These are phyloP conservation scores for Parafenestella ontariensis DNA, from an alignment of 2,329 filamentous ascomycete species.

Conservation along the genomic window DNA sequence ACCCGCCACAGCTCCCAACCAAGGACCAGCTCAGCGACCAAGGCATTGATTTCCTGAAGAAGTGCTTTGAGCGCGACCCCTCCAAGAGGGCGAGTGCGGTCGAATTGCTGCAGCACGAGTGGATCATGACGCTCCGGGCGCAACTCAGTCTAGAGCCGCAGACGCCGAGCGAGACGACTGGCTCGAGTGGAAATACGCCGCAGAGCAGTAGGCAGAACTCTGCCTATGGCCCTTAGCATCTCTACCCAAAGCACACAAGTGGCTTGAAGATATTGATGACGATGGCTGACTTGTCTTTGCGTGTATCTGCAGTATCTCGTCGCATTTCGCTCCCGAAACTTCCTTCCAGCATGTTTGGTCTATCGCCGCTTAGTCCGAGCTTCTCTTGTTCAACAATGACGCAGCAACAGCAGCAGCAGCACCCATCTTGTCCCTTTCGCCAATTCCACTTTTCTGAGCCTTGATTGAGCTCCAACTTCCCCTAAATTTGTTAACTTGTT, in stretches of 20 bases:
- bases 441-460: conserved; percentile 19
- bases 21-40: conserved; percentile 81
- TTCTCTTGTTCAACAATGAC: not conserved
- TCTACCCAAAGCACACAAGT: not conserved
- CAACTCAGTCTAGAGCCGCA: conserved; percentile 57
- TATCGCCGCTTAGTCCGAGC: not conserved
- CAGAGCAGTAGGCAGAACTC: conserved; percentile 46
- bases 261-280: not conserved
- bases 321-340: conserved; percentile 6
- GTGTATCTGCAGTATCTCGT: conserved; percentile 6
- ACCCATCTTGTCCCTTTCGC: not conserved
- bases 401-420: not conserved
- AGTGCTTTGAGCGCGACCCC: conserved; percentile 87
- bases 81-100: conserved; percentile 79
- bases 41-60: conserved; percentile 86
- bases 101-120: conserved; percentile 92
- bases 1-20: conserved; percentile 83
- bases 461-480: not conserved
- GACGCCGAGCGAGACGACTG: conserved; percentile 49
- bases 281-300: conserved; percentile 13
- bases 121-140: conserved; percentile 66
- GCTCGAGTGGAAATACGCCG: conserved; percentile 17
- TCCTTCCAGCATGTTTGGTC: not conserved
- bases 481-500: not conserved
- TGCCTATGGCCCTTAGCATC: conserved; percentile 25